Conservation (phyloP, 202 grass and related monocot species). For the Musa balbisiana region DNA sequence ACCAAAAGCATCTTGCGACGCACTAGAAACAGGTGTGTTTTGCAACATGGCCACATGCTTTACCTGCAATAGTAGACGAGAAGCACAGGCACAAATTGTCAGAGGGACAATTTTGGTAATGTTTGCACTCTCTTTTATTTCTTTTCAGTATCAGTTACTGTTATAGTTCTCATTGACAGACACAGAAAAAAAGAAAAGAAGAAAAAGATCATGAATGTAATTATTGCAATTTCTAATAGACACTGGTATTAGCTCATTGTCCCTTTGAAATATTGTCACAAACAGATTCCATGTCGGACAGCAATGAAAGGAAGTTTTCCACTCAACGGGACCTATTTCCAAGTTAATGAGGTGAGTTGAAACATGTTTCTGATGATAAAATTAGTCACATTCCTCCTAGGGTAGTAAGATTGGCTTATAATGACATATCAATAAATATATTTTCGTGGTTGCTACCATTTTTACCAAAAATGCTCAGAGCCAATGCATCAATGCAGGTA, state of each 20-base stretch:
- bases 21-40: constrained; percentile 41
- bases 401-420: neutral
- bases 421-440: constrained; percentile 18
- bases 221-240: neutral
- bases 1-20: constrained; percentile 62
- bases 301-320: constrained; percentile 94
- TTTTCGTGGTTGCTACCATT: neutral
- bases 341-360: constrained; percentile 78
- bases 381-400: neutral
- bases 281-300: constrained; percentile 84
- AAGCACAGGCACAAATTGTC: constrained; percentile 55
- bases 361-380: constrained; percentile 1
- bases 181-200: neutral
- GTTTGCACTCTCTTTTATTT: neutral
- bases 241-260: constrained; percentile 7
- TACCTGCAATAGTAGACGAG: constrained; percentile 58
- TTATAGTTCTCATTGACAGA: neutral
- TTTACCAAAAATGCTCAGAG: neutral
- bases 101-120: constrained; percentile 73
- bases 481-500: constrained; percentile 36
- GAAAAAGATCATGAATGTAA: neutral
- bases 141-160: constrained; percentile 9
- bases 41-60: constrained; percentile 57
- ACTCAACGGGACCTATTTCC: constrained; percentile 92
- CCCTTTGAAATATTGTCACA: constrained; percentile 27